Conservation (phyloP, 805 yeast species). For the Wickerhamomyces bovis region DNA sequence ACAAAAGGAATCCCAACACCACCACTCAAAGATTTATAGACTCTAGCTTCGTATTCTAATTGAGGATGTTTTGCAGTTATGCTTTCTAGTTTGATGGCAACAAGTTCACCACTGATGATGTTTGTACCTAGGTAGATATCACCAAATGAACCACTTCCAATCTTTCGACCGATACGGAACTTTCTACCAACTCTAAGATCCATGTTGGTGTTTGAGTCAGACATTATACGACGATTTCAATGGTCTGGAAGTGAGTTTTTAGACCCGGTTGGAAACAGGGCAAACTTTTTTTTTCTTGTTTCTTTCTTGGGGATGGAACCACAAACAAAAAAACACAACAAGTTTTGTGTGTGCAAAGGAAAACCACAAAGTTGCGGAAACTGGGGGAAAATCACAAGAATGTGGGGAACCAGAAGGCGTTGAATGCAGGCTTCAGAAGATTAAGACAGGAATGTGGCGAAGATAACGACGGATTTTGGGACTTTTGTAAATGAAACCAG, state of each 20-base stretch:
- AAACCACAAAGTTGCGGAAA: not conserved
- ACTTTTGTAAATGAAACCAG: no score
- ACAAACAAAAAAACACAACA: no score
- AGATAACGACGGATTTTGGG: no score
- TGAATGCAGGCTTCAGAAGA: no score
- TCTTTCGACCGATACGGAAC: constrained; percentile 88
- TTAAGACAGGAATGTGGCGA: no score
- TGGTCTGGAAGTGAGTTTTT: not conserved
- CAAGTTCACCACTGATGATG: constrained; percentile 94
- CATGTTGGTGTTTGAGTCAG: constrained; percentile 27
- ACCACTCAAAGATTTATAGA: constrained; percentile 88
- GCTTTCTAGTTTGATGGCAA: constrained; percentile 91
- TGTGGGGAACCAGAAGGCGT: no score
- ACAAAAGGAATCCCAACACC: constrained; percentile 97
- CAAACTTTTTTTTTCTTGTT: no score
- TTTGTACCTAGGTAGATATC: constrained; percentile 92
- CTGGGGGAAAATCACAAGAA: no score
- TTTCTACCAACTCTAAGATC: constrained; percentile 91
- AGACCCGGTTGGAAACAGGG: no score
- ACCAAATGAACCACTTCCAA: constrained; percentile 96
- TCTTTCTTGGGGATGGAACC: no score
- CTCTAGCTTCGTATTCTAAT: constrained; percentile 93
- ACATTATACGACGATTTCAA: constrained; percentile 1
- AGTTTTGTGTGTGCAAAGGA: no score
- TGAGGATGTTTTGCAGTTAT: constrained; percentile 93